These are phyloP conservation scores for Candida vaughaniae DNA, from an alignment of 805 yeast species.

Conservation along the genomic window DNA sequence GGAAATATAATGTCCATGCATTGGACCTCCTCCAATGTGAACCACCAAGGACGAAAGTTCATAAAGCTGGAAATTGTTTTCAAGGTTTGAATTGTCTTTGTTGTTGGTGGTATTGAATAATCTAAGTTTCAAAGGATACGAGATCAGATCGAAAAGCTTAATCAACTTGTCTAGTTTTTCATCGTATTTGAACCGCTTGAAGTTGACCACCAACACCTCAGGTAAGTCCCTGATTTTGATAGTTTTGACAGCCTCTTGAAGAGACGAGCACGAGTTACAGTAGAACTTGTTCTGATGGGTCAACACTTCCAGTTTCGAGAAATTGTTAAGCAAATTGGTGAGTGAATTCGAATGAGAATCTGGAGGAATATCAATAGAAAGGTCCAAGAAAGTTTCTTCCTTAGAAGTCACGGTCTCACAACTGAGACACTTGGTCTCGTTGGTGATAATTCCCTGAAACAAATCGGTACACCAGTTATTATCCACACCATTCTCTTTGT, in stretches of 20 bases:
- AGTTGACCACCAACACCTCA: slow-evolving; percentile 73
- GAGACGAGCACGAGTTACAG: slow-evolving; percentile 85
- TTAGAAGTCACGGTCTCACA: slow-evolving; percentile 82
- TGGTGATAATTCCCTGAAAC: slow-evolving; percentile 82
- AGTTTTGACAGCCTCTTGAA: slow-evolving; percentile 92
- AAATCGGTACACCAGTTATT: slow-evolving; percentile 61
- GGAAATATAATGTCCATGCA: slow-evolving; percentile 94
- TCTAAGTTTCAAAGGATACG: slow-evolving; percentile 71
- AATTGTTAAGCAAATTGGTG: slow-evolving; percentile 75
- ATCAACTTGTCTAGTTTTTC: slow-evolving; percentile 79
- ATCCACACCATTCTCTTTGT: slow-evolving; percentile 27
- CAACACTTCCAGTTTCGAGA: slow-evolving; percentile 81
- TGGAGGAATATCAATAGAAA: slow-evolving; percentile 79
- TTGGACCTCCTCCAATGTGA: slow-evolving; percentile 96
- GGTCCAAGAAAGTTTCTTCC: slow-evolving; percentile 83
- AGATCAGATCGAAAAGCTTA: slow-evolving; percentile 81
- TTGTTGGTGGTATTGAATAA: slow-evolving; percentile 62
- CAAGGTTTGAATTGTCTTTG: slow-evolving; percentile 15
- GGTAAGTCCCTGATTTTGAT: slow-evolving; percentile 81
- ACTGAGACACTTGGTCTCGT: slow-evolving; percentile 84
- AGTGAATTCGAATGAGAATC: slow-evolving; percentile 58
- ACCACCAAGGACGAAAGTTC: slow-evolving; percentile 86
- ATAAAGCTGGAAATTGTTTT: slow-evolving; percentile 53
- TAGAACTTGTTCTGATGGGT: slow-evolving; percentile 87
- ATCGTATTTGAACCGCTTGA: slow-evolving; percentile 89